Percentiles rank a stretch among this genome's conserved stretches.
Conservation (phyloP, 2,329 filamentous ascomycete species). For the Xylaria hypoxylon region DNA sequence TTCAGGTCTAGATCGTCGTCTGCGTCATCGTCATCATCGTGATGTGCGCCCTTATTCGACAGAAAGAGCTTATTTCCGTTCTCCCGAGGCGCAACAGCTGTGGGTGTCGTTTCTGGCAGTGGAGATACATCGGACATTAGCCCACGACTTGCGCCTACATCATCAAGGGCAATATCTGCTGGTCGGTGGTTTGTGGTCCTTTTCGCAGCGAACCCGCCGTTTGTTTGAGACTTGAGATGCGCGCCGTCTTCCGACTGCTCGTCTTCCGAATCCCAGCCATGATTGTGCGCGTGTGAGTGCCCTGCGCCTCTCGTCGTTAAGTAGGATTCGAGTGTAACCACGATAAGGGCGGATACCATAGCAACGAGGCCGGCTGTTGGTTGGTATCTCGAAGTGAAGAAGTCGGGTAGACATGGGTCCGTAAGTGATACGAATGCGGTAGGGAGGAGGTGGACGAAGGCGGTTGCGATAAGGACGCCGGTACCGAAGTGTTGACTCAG, state of each 20-base stretch:
- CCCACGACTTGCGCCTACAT: constrained; percentile 64
- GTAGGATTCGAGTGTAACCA: constrained; percentile 89
- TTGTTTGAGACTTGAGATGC: constrained; percentile 44
- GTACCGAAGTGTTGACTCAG: constrained; percentile 82
- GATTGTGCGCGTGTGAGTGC: constrained; percentile 69
- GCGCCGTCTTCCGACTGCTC: constrained; percentile 51
- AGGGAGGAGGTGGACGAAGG: constrained; percentile 81
- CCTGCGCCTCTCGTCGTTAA: constrained; percentile 78
- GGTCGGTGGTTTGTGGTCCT: constrained; percentile 58
- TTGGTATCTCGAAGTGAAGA: constrained; percentile 83
- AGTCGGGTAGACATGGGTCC: constrained; percentile 78
- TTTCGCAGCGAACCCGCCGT: constrained; percentile 54
- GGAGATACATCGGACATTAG: constrained; percentile 70
- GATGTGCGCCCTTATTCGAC: constrained; percentile 29
- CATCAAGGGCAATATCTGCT: constrained; percentile 62
- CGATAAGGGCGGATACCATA: constrained; percentile 83
- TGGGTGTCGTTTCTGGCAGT: constrained; percentile 65
- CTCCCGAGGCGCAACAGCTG: constrained; percentile 35
- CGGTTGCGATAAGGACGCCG: constrained; percentile 86
- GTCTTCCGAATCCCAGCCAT: constrained; percentile 62
- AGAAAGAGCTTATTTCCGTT: constrained; percentile 39
- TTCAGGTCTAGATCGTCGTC: constrained; percentile 71
- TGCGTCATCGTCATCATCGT: constrained; percentile 52
- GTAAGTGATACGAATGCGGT: constrained; percentile 75
- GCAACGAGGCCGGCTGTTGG: constrained; percentile 85